phyloP scores from a whole-genome alignment of 495 filamentous ascomycete species.

The Penicillium odoratum region DNA sequence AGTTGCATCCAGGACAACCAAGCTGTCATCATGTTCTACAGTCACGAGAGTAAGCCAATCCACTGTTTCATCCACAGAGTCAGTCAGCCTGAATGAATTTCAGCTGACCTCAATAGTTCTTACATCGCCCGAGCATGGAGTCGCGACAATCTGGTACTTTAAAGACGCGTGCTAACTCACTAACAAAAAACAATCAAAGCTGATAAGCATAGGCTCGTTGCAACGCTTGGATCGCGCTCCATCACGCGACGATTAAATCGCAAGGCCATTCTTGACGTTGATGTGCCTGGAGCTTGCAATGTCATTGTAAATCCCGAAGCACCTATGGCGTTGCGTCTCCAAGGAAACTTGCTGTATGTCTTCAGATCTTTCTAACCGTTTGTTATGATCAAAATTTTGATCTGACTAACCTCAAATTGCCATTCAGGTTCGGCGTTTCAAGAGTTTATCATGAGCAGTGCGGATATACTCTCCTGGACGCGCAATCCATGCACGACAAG shows the following conservation, averaged over 20 bases:
- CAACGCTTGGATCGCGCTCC: slow-evolving; percentile 78
- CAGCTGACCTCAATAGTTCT: slow-evolving; percentile 61
- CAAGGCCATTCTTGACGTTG: slow-evolving; percentile 86
- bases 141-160: slow-evolving; percentile 86
- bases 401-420: background rate
- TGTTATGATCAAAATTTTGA: background rate
- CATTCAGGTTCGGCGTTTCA: slow-evolving; percentile 70
- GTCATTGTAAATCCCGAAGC: slow-evolving; percentile 82
- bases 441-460: slow-evolving; percentile 86
- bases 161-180: background rate
- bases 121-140: slow-evolving; percentile 82
- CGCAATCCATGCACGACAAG: slow-evolving; percentile 70
- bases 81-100: background rate
- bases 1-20: background rate
- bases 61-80: background rate
- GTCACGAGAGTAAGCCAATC: slow-evolving; percentile 71
- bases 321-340: slow-evolving; percentile 88
- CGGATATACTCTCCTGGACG: slow-evolving; percentile 78
- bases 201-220: slow-evolving; percentile 69
- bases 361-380: background rate
- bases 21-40: slow-evolving; percentile 75
- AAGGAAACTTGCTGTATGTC: slow-evolving; percentile 78
- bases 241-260: slow-evolving; percentile 72
- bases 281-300: slow-evolving; percentile 81
- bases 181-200: slow-evolving; percentile 5